Evolutionary conservation across 371 early-diverging fungal species (phyloP), one percentile per base, ranked within the genome.

Genomic region (Zopfochytrium polystomum): DNA sequence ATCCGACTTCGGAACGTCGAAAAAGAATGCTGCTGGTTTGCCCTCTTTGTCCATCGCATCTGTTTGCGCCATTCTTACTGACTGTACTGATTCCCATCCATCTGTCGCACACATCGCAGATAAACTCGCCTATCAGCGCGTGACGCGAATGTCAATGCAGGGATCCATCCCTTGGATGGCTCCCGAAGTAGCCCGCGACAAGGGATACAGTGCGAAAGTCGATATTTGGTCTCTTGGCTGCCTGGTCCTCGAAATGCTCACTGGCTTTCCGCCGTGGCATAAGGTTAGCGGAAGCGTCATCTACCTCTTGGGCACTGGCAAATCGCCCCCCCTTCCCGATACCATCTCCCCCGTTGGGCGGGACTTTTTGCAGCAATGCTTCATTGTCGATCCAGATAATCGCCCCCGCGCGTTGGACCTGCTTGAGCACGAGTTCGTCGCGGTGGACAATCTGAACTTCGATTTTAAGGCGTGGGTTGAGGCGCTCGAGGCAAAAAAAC

Each of bases 1-100:
- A 13, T 88, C 93, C 7, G 99, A 99, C 74, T 98, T 99, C 84
- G 99, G 99, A 6, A 83, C 99, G 5, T 91, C 95, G 2, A 93
- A 91, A 67, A 85, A 77, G 64, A 70, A 74, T 50, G 65, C n/a
- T n/a, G n/a, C n/a, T n/a, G n/a, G n/a, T n/a, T n/a, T n/a, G n/a
- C n/a, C n/a, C n/a, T n/a, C n/a, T n/a, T n/a, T n/a, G n/a, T n/a
- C n/a, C n/a, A n/a, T n/a, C n/a, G n/a, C n/a, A n/a, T n/a, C n/a
- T n/a, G n/a, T n/a, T n/a, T n/a, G n/a, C n/a, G n/a, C n/a, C n/a
- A n/a, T n/a, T n/a, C n/a, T n/a, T n/a, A n/a, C n/a, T n/a, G n/a
- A n/a, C n/a, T n/a, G n/a, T n/a, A n/a, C n/a, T n/a, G n/a, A n/a
- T n/a, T n/a, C n/a, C n/a, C n/a, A n/a, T n/a, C n/a, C n/a, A n/a